phyloP scores from a whole-genome alignment of 2,329 filamentous ascomycete genomes.

The Chaetomium sp. region DNA sequence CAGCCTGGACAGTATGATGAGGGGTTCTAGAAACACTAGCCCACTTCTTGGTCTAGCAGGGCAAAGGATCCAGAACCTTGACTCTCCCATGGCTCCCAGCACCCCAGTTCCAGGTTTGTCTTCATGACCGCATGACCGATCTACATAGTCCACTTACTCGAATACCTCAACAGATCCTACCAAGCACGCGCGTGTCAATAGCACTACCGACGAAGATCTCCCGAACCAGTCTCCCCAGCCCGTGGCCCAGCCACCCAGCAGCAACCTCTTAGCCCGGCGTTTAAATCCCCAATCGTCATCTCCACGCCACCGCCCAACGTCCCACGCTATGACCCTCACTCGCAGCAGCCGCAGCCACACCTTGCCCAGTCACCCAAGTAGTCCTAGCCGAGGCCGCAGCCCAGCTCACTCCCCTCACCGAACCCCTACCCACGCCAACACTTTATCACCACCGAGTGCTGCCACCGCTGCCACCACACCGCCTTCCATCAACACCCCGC shows the following conservation, averaged over 20 bases:
- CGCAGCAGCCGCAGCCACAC: constrained; percentile 20
- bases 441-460: constrained; percentile 3
- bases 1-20: constrained; percentile 37
- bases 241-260: constrained; percentile 30
- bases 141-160: constrained; percentile 9
- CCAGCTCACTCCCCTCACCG: constrained; percentile 24
- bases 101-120: constrained; percentile 42
- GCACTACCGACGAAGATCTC: constrained; percentile 28
- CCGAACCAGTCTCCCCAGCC: constrained; percentile 23
- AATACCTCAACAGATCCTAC: constrained; percentile 26
- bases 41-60: constrained; percentile 33
- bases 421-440: constrained; percentile 27
- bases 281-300: constrained; percentile 9
- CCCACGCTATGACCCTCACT: constrained; percentile 21
- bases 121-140: constrained; percentile 6
- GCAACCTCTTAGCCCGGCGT: constrained; percentile 17
- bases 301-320: constrained; percentile 23
- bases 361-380: background rate
- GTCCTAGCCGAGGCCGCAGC: constrained; percentile 23
- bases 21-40: constrained; percentile 29
- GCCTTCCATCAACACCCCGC: constrained; percentile 31
- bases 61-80: constrained; percentile 48
- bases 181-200: constrained; percentile 30
- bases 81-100: constrained; percentile 45
- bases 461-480: constrained; percentile 5